Evolutionary conservation across 148 eudicot species (phyloP), one percentile per base, ranked within the genome.

Genomic region (Persicaria maculosa): DNA sequence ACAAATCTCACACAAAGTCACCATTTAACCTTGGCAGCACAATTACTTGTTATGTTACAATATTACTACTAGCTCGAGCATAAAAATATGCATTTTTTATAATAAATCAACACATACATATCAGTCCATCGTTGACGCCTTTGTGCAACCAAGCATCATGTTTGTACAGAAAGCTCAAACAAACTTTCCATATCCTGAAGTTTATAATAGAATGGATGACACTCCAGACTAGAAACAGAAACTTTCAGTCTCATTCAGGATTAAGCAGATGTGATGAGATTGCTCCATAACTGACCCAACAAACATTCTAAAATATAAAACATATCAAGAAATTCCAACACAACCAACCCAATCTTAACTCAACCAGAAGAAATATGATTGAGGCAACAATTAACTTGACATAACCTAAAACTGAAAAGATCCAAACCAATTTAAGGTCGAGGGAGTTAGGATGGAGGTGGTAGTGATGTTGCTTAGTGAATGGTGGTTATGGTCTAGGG

Each of bases 271-370:
- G 19, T 5, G 45, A 14, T 65, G 19, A 14, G 45, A 14, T 43
- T 65, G n/a, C 70, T 65, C 47, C 2, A 65, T 15, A 15, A 65
- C 19, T 65, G 46, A 43, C 19, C 70, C 19, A 40, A 17, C 70
- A 65, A 36, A 40, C 19, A 14, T 65, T 65, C 46, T 2, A 65
- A 15, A 65, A 65, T 65, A 36, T 65, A 14, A 65, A 36, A 36
- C 43, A 65, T 31, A 36, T 31, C 9, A 4, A 25, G 7, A 25
- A 62, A 62, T 25, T 62, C 7, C 10, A 62, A 62, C n/a, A 4
- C 68, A 62, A 31, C 44, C 68, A 31, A 62, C 68, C 67, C 68
- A 62, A 25, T 65, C 47, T 31, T 65, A 36, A 65, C 16, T 2
- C 70, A 14, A 40, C 70, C 70, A 65, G n/a, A n/a, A n/a, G 45